Percentiles rank a stretch among this genome's conserved stretches.
phyloP scores from a whole-genome alignment of 1,284 basidiomycete genomes.

The Puccinia hordei region DNA sequence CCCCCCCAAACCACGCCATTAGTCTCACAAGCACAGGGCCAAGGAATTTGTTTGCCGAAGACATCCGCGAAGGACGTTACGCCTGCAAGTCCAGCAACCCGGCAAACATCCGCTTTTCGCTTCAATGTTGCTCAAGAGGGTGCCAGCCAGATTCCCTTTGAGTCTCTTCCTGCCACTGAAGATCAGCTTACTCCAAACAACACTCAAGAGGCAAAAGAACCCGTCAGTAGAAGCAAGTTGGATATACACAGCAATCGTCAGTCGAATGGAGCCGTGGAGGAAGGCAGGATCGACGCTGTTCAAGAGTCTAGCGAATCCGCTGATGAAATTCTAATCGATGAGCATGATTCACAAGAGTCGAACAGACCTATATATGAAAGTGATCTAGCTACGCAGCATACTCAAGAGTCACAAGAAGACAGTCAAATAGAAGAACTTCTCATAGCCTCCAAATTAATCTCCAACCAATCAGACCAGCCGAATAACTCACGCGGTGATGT shows the following conservation, averaged over 20 bases:
- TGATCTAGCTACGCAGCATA: background rate
- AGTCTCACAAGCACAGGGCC: background rate
- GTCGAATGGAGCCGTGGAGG: background rate
- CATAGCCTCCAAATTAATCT: background rate
- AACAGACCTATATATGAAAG: background rate
- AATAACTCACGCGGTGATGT: background rate
- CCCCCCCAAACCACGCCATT: background rate
- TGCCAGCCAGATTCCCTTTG: conserved; percentile 11
- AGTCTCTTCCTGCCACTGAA: background rate
- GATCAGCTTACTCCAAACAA: background rate
- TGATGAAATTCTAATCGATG: no score
- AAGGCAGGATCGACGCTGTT: no score
- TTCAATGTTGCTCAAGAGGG: conserved; percentile 23
- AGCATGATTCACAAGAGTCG: background rate
- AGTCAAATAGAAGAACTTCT: background rate
- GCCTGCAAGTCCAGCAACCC: background rate
- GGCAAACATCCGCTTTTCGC: background rate
- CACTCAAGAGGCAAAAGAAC: background rate
- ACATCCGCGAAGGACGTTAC: no score
- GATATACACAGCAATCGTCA: background rate
- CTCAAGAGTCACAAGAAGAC: conserved; percentile 4
- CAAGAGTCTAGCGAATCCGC: no score
- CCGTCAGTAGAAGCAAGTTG: background rate
- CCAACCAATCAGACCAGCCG: background rate
- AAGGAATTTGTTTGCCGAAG: background rate